Evolutionary conservation across 768 basidiomycete genomes (phyloP), one percentile per base, ranked within the genome.

Genomic region (Termitomyces sp.): DNA sequence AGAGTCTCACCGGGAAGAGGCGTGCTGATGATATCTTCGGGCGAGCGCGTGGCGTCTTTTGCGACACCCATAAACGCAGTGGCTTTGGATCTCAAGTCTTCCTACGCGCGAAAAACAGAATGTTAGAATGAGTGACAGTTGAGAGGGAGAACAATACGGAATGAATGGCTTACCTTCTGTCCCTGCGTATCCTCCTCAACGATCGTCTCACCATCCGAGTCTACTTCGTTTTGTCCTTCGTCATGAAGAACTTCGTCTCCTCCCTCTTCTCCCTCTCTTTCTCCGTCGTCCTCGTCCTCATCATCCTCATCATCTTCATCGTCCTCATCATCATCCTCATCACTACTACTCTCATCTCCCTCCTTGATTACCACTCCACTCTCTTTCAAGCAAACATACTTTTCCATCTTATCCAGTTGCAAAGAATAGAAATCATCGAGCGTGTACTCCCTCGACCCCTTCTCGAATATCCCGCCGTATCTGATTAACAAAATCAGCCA

Each of bases 381-480:
- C 46, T 79, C 74, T 68, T 88, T 90, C 63, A 94, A 73, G 62
- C 91, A 93, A 2, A 76, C 67, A 64, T 82, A 95, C 10, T 79
- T 72, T 40, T 95, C 94, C 70, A 95, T 73, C 68, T 95, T 95
- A 64, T 94, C 92, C 19, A 97, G 76, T 56, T 85, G 81, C 11
- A 97, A 70, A 2, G 81, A 76, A 69, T 93, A 76, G 64, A 95
- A 97, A 64, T 96, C 94, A 65, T 94, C 92, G 6, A 97, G 74
- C 0, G 93, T 95, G 61, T 89, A 94, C 69, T 97, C 94, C 23
- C 83, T 80, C 12, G 88, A 78, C 0, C 91, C 88, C 16, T 82
- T 79, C 69, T 96, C 94, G 62, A 84, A 88, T 17, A 95, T 95
- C 0, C 94, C 93, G 10, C 94, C 92, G 64, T 95, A 95, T 54